A percentile compares a stretch with the other conserved stretches of the same genome.
These are phyloP conservation scores for Ophiocordyceps sinensis DNA, from an alignment of 2,329 filamentous ascomycete genomes.

Conservation along the genomic window DNA sequence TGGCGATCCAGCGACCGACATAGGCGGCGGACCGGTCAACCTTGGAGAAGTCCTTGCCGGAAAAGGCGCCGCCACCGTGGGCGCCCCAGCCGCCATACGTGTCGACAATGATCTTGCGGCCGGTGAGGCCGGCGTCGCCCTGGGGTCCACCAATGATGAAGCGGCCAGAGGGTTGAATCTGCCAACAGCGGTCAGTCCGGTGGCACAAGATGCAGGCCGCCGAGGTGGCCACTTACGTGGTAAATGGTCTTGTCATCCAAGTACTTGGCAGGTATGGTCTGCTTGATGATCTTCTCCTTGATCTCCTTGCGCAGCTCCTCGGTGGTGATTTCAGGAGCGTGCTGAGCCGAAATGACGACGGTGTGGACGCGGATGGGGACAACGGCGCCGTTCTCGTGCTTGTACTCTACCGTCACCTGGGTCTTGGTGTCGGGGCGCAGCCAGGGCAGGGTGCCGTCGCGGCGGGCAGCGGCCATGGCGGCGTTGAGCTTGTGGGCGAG, in stretches of 20 bases:
- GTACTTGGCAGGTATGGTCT: constrained; percentile 83
- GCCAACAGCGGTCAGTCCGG: neutral
- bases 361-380: constrained; percentile 89
- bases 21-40: constrained; percentile 98
- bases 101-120: constrained; percentile 99
- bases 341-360: constrained; percentile 91
- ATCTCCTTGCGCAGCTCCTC: constrained; percentile 91
- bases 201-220: neutral
- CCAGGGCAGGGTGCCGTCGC: constrained; percentile 81
- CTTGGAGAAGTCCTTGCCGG: constrained; percentile 99
- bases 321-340: constrained; percentile 75
- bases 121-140: constrained; percentile 96
- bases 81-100: constrained; percentile 99
- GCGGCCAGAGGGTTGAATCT: constrained; percentile 90
- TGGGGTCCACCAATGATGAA: constrained; percentile 99
- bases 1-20: constrained; percentile 96
- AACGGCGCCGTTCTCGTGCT: constrained; percentile 88
- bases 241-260: constrained; percentile 89
- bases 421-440: constrained; percentile 98
- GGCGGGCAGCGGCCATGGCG: constrained; percentile 81
- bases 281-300: constrained; percentile 92
- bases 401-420: constrained; percentile 97
- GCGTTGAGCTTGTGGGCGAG: constrained; percentile 95
- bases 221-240: constrained; percentile 48
- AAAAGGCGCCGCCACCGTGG: constrained; percentile 99